Conservation (phyloP, 305 asterid genomes). For the Fraxinus velutina region DNA sequence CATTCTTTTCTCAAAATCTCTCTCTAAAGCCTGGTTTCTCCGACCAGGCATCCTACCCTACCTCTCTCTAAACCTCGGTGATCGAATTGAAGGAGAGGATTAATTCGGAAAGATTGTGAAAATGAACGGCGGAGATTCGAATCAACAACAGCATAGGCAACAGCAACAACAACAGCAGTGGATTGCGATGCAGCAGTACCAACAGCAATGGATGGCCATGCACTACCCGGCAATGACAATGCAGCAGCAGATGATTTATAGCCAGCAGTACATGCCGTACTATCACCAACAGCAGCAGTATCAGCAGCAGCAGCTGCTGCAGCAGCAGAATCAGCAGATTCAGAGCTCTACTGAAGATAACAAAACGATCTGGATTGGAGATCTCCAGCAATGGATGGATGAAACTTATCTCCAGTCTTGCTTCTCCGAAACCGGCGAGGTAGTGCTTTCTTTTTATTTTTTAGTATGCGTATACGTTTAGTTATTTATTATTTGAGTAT, state of each 20-base stretch:
- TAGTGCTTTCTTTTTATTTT: conserved; percentile 10
- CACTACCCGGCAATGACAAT: conserved; percentile 68
- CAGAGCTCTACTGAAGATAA: conserved; percentile 73
- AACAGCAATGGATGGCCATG: background rate
- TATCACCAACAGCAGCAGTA: conserved; percentile 54
- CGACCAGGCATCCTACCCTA: conserved; percentile 37
- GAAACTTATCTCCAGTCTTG: conserved; percentile 73
- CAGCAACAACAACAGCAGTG: conserved; percentile 43
- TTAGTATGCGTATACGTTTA: background rate
- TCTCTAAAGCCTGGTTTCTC: conserved; percentile 34
- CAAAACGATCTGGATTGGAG: conserved; percentile 96
- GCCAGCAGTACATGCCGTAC: conserved; percentile 72
- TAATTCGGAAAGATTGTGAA: conserved; percentile 16
- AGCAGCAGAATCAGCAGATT: conserved; percentile 48
- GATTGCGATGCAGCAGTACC: conserved; percentile 38
- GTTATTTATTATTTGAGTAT: background rate
- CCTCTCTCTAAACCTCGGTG: background rate
- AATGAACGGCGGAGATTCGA: conserved; percentile 82
- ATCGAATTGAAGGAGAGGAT: conserved; percentile 19
- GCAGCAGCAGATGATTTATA: conserved; percentile 81
- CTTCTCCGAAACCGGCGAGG: conserved; percentile 80
- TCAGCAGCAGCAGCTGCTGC: conserved; percentile 32
- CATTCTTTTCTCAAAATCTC: conserved; percentile 11
- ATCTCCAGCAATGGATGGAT: conserved; percentile 98
- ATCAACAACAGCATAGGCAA: conserved; percentile 36